phyloP scores from a whole-genome alignment of 208 protist species.

The Acanthamoeba triangularis region DNA sequence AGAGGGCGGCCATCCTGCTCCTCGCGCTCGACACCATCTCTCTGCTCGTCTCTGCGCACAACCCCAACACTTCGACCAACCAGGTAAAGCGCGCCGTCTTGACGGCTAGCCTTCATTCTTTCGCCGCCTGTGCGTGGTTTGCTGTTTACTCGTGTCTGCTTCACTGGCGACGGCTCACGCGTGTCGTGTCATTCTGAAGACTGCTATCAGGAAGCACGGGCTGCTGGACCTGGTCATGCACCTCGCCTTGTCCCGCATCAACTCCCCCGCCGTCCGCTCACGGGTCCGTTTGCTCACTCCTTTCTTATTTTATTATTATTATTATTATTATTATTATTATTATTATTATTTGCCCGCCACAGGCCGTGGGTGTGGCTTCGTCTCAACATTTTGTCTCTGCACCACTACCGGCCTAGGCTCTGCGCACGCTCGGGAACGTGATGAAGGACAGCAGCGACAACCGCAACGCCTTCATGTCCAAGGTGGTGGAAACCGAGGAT shows the following conservation, averaged over 20 bases:
- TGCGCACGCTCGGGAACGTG: slow-evolving; percentile 12
- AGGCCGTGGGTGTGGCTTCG: too few species aligned
- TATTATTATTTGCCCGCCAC: too few species aligned
- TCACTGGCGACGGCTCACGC: too few species aligned
- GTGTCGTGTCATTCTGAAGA: too few species aligned
- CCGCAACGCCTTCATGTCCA: neutral
- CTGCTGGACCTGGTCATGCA: slow-evolving; percentile 1
- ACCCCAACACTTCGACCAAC: slow-evolving; percentile 17
- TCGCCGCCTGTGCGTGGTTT: neutral
- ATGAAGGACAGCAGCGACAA: neutral
- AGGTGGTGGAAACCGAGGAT: slow-evolving; percentile 31
- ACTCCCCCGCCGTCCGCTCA: slow-evolving; percentile 4
- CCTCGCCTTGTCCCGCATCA: neutral
- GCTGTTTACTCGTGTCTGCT: too few species aligned
- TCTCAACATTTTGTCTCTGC: too few species aligned
- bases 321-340: too few species aligned
- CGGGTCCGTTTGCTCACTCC: too few species aligned
- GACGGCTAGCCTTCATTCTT: neutral
- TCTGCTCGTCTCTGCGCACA: neutral
- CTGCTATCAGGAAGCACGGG: slow-evolving; percentile 6
- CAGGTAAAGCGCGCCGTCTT: neutral
- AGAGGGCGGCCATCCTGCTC: neutral
- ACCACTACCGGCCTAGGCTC: neutral
- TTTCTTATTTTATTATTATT: too few species aligned
- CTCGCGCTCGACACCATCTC: slow-evolving; percentile 1